These are phyloP conservation scores for Scleromitrula shiraiana DNA, from an alignment of 2,329 filamentous ascomycete genomes.

Conservation along the genomic window DNA sequence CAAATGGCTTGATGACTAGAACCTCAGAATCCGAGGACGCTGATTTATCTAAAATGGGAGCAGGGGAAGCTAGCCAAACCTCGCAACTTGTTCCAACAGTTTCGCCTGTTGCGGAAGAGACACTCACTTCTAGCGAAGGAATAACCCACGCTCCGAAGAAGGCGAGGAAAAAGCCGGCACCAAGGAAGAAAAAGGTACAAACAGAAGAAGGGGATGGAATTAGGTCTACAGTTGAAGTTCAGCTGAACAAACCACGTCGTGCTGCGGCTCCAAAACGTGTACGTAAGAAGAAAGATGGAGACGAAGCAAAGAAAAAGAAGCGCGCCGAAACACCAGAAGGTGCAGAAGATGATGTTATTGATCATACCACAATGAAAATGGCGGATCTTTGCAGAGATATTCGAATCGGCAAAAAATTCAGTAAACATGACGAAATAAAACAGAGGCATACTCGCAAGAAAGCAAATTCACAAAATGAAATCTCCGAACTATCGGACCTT, in stretches of 20 bases:
- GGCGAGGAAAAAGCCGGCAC: constrained; percentile 2
- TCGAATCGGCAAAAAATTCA: constrained; percentile 66
- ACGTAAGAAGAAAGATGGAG: constrained; percentile 29
- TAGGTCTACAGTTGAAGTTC: constrained; percentile 21
- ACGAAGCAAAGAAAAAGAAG: constrained; percentile 23
- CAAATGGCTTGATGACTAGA: not conserved
- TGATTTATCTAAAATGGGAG: constrained; percentile 1
- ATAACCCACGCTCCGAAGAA: not conserved
- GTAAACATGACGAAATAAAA: constrained; percentile 63
- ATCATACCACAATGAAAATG: constrained; percentile 62
- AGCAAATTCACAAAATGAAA: constrained; percentile 27
- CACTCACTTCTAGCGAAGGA: constrained; percentile 11
- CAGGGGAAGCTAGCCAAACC: constrained; percentile 4
- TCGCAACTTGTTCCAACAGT: constrained; percentile 20
- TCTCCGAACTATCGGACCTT: constrained; percentile 17
- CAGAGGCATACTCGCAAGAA: constrained; percentile 49
- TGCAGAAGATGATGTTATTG: constrained; percentile 54
- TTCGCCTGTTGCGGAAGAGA: constrained; percentile 23
- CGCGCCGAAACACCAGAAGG: constrained; percentile 49
- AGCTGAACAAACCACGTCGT: constrained; percentile 17
- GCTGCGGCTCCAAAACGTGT: constrained; percentile 13
- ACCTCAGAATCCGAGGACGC: not conserved
- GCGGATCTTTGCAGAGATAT: constrained; percentile 62
- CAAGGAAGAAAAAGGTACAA: constrained; percentile 20
- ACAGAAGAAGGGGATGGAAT: constrained; percentile 15